Base-by-base conservation (phyloP, 2,329 filamentous ascomycete species). In the Hymenoscyphus infarciens region DNA sequence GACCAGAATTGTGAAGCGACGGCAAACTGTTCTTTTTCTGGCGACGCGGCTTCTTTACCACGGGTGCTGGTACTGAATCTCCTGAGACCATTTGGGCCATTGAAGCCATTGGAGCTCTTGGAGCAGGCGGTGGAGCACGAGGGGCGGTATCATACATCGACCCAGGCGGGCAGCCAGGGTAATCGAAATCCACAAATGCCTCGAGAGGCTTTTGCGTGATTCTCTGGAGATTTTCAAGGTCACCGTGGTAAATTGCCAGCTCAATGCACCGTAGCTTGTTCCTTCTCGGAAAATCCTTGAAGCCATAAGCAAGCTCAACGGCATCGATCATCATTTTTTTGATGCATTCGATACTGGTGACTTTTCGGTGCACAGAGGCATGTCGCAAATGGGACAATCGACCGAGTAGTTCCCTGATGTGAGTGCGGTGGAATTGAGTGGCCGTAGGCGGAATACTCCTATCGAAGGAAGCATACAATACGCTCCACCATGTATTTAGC, bases 321-420 rank as follows among this genome's bases (percentile, higher is more conserved):
- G 42, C 54, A 56, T 63, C 62, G 33, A 13, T 19, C 33, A 61
- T 38, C 58, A 63, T 63, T 7, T 25, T 15, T 31, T 61, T 61
- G 29, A 61, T 22, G 27, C 25, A 31, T 22, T 54, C 62, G 5
- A 59, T 33, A 5, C 38, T 49, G 10, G 31, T 33, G 13, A 22
- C 13, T 3, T 45, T 10, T n/a, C 62, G 29, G 33, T 63, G 62
- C 5, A 63, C 62, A 19, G 59, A 55, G 13, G 62, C 35, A 33
- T 63, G 62, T 42, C 62, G 54, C 42, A 63, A 16, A 10, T 55
- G 54, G 6, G 31, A 11, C 29, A 63, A 22, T 49, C 58, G 57
- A n/a, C 11, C 5, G 38, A 63, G 42, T 5, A 55, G 38, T 11
- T 56, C 19, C 10, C 55, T 38, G 13, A 55, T n/a, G 15, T 56